Evolutionary conservation across 139 green algal species (phyloP).

Genomic region (Chlorella sorokiniana): DNA sequence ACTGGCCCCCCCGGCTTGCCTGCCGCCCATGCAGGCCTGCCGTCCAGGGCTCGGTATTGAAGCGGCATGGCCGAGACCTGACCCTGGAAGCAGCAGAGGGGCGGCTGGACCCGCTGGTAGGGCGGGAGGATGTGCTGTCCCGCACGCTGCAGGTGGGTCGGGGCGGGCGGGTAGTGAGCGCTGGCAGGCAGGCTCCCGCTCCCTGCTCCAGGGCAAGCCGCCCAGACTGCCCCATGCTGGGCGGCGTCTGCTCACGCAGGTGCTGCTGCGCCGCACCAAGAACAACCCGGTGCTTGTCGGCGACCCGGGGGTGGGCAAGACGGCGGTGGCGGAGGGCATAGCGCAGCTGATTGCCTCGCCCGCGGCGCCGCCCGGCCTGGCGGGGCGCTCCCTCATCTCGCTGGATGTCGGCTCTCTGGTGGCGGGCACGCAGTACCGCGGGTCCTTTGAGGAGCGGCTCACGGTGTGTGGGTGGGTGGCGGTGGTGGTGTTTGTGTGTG

Average conservation of each 20-base stretch:
- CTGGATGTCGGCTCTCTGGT: slow-evolving; percentile 89
- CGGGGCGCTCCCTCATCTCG: slow-evolving; percentile 73
- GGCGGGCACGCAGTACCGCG: slow-evolving; percentile 86
- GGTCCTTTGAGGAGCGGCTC: slow-evolving; percentile 44
- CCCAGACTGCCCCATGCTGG: too few species aligned
- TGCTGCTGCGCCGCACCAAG: slow-evolving; percentile 86
- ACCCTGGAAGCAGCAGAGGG: slow-evolving; percentile 65
- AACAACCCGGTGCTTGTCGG: slow-evolving; percentile 93
- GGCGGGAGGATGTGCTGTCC: slow-evolving; percentile 63
- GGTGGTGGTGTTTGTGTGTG: neutral
- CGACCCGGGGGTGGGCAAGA: slow-evolving; percentile 89
- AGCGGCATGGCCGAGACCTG: slow-evolving; percentile 71
- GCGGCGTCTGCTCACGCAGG: too few species aligned
- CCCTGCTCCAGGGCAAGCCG: too few species aligned
- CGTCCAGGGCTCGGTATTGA: slow-evolving; percentile 35
- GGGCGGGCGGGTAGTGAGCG: neutral
- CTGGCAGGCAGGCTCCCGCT: too few species aligned
- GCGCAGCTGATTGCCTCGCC: slow-evolving; percentile 64
- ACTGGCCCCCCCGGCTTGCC: too few species aligned
- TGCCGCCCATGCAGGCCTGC: slow-evolving; percentile 6
- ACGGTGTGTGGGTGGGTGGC: slow-evolving; percentile 16
- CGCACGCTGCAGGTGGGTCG: slow-evolving; percentile 57
- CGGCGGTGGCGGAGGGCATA: slow-evolving; percentile 87
- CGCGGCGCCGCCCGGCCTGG: slow-evolving; percentile 28
- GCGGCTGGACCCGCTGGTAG: slow-evolving; percentile 74